phyloP scores from a whole-genome alignment of 345 rosid genomes.

The Sonneratia alba region DNA sequence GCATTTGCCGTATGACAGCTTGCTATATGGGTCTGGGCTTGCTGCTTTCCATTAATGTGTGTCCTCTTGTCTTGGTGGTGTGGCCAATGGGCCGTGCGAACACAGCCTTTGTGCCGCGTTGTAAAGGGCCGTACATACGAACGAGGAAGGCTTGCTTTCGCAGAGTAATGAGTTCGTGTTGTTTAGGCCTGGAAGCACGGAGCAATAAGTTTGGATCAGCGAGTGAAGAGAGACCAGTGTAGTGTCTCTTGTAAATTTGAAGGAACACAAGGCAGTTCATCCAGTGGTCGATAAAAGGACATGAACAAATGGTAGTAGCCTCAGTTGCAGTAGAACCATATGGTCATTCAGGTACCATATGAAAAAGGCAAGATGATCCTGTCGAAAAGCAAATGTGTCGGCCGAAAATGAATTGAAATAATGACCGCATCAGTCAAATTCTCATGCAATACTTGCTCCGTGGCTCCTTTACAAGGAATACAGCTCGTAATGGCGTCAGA shows the following conservation, averaged over 20 bases:
- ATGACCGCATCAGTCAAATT: constrained; percentile 9
- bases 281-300: constrained; percentile 11
- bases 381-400: constrained; percentile 12
- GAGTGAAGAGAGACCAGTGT: background rate
- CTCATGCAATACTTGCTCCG: constrained; percentile 10
- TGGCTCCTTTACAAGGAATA: background rate
- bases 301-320: constrained; percentile 18
- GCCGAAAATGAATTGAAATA: constrained; percentile 16
- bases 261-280: constrained; percentile 13
- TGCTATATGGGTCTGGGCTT: no score
- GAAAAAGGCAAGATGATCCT: constrained; percentile 15
- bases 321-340: constrained; percentile 28
- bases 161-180: no score
- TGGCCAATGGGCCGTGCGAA: no score
- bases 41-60: no score
- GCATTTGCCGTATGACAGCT: no score
- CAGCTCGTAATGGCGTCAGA: background rate
- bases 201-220: background rate
- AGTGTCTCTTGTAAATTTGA: constrained; percentile 10
- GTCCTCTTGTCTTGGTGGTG: no score
- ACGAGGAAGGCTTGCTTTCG: no score
- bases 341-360: background rate
- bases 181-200: no score
- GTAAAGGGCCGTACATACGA: no score
- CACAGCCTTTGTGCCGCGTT: no score